Conservation (phyloP, 345 rosid species). For the Eucalyptus pauciflora region DNA sequence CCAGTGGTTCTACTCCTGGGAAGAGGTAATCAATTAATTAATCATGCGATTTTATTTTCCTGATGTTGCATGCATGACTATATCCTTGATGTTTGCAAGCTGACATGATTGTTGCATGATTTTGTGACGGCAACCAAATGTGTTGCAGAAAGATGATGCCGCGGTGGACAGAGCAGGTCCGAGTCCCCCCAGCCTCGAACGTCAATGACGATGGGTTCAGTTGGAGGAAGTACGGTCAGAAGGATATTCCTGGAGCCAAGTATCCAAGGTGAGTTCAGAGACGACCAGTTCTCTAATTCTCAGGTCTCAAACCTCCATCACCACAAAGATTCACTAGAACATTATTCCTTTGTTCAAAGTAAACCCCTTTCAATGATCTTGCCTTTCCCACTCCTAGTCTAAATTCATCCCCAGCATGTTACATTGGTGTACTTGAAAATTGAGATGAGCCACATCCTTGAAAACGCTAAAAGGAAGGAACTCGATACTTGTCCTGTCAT, state of each 20-base stretch:
- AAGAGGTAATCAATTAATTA: slow-evolving; percentile 10
- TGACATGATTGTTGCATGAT: background rate
- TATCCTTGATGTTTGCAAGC: background rate
- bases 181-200: slow-evolving; percentile 30
- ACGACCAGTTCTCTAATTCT: background rate
- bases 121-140: background rate
- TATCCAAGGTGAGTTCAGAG: slow-evolving; percentile 41
- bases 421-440: background rate
- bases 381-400: background rate
- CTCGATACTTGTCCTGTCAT: background rate
- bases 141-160: slow-evolving; percentile 27
- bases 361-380: background rate
- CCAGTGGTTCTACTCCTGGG: slow-evolving; percentile 9
- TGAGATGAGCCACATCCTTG: background rate
- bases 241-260: slow-evolving; percentile 62
- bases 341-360: background rate
- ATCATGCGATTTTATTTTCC: background rate
- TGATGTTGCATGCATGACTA: background rate
- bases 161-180: slow-evolving; percentile 39
- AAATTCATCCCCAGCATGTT: background rate
- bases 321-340: background rate
- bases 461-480: background rate
- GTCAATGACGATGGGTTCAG: slow-evolving; percentile 62
- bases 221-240: slow-evolving; percentile 93
- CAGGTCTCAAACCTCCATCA: background rate